These are phyloP conservation scores for Vitis hybrid DNA, from an alignment of 177 flowering plant species.

Conservation along the genomic window DNA sequence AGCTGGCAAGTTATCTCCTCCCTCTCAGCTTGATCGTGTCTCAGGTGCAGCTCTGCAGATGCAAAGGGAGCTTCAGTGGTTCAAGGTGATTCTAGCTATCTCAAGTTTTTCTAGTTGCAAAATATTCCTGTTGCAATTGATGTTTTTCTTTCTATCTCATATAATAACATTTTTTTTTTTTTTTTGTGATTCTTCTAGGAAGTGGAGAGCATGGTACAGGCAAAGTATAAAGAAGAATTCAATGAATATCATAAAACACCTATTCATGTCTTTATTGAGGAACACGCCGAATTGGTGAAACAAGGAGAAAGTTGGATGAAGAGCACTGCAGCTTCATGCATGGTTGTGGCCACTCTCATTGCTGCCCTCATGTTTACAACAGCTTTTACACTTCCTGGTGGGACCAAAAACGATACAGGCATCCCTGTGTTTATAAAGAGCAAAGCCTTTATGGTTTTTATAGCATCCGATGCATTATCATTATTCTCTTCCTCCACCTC, in stretches of 20 bases:
- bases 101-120: not conserved
- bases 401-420: conserved; percentile 12
- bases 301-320: conserved; percentile 36
- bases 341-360: conserved; percentile 30
- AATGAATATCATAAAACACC: conserved; percentile 18
- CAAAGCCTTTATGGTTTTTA: conserved; percentile 20
- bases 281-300: conserved; percentile 18
- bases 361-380: conserved; percentile 31
- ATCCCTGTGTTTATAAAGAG: conserved; percentile 9
- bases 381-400: conserved; percentile 28
- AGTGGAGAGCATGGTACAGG: conserved; percentile 22
- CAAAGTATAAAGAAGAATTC: conserved; percentile 18
- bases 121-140: not conserved
- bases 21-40: conserved; percentile 21
- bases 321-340: conserved; percentile 24
- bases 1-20: conserved; percentile 27
- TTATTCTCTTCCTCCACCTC: conserved; percentile 27
- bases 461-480: conserved; percentile 23
- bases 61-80: conserved; percentile 42
- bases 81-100: conserved; percentile 17
- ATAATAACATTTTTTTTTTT: too few relatives aligned
- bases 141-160: not conserved
- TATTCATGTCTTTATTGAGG: conserved; percentile 16
- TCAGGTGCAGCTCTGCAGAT: conserved; percentile 39
- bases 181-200: conserved; percentile 8